Evolutionary conservation across 495 filamentous ascomycete genomes (phyloP), one percentile per base, ranked within the genome.

Genomic region (Corynascus novoguineensis): DNA sequence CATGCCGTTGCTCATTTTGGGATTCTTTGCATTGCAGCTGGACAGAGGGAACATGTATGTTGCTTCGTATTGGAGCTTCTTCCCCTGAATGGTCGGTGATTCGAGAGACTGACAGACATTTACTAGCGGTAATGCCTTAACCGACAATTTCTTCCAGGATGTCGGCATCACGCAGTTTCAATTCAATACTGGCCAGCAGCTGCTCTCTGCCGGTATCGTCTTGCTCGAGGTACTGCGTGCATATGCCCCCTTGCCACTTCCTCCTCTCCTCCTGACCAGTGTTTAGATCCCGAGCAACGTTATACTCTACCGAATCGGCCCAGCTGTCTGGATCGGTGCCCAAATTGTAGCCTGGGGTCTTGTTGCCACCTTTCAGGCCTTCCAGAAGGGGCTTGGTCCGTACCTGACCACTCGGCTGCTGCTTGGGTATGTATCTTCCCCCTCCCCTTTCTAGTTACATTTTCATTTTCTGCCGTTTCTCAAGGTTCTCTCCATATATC

Each of bases 271-370:
- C 19, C 6, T 41, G 17, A 46, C 35, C 22, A 2, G 5, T n/a
- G 0, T 1, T 37, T 29, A 65, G 55, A 80, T 85, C 11, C 80
- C 81, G 0, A 80, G 75, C 24, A 83, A 83, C 55, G 69, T 83
- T 0, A 66, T 84, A 7, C 63, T 84, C 17, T 80, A 84, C 54
- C 68, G 74, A 0, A 58, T 84, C 29, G 82, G 82, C 9, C 81
- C 82, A 0, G 69, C 70, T 5, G 56, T 65, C 1, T 85, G 82
- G 82, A 66, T 85, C 2, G 77, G 78, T 0, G 64, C 53, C 0
- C 81, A 85, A 63, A 72, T 84, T 8, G 64, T 85, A 22, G 80
- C 78, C n/a, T 84, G 78, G 75, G 82, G 81, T 0, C 52, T 83
- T 3, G 76, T 85, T 0, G 80, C 79, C 0, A 80, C 79, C 0